Base-by-base conservation (phyloP, 768 basidiomycete species). In the Astraeus odoratus region DNA sequence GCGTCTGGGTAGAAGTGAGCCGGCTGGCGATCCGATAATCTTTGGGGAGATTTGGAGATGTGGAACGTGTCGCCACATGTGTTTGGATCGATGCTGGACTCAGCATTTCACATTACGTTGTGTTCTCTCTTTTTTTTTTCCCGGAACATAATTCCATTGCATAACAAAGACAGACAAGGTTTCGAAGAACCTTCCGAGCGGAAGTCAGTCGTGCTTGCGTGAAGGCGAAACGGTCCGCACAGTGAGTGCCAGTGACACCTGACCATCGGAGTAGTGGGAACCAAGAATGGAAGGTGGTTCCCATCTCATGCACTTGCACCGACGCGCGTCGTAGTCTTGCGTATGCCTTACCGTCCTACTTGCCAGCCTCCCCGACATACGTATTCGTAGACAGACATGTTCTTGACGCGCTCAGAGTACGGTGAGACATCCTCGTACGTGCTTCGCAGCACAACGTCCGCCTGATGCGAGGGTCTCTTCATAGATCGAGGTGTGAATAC, bases 401-500 rank as follows among this genome's bases (percentile, higher is more conserved):
- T 93, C 66, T 77, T 91, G 68, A 92, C 90, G 70, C 85, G 90
- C 74, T 93, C 90, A 72, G 90, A 93, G 76, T 94, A 92, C 68
- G 90, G 90, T 88, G 46, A 37, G 63, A 41, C 25, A 29, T 29
- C 19, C 29, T 1, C 4, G 10, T 20, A 13, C 4, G 5, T 4
- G 5, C 6, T 8, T 6, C 0, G 12, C 3, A 19, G 18, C 31
- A 19, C 5, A 13, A 16, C 9, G 7, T n/a, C 43, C 9, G 12
- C 22, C 27, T 38, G 36, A 47, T 45, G 16, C 29, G 49, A 20
- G 4, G n/a, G 10, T 39, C 23, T 22, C 42, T 30, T 9, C 19
- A 8, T 55, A 90, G 94, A 97, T 68, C 85, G 94, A 58, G 94
- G 93, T 74, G 93, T 97, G 46, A 97, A 96, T 73, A 98, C 95